phyloP scores from a whole-genome alignment of 345 rosid genomes.

The Garcia nutans region DNA sequence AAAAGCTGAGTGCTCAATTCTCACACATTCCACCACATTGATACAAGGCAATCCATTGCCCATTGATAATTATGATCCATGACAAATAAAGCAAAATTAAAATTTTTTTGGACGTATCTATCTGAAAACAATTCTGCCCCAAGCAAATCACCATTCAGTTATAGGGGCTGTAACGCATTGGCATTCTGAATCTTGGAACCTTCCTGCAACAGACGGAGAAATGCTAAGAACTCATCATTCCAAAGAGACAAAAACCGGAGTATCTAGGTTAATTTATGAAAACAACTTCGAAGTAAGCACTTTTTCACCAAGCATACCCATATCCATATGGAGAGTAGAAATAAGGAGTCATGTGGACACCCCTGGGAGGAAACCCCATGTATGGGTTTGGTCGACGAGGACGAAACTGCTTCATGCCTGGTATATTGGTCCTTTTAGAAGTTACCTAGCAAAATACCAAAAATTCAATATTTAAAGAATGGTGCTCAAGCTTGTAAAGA shows the following conservation, averaged over 20 bases:
- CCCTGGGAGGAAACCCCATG: slow-evolving; percentile 39
- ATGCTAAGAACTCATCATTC: not conserved
- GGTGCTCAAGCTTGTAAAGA: not conserved
- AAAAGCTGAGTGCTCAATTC: not conserved
- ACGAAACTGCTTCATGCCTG: slow-evolving; percentile 76
- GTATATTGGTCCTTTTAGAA: slow-evolving; percentile 62
- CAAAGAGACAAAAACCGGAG: not conserved
- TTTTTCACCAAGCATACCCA: slow-evolving; percentile 40
- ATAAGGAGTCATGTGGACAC: slow-evolving; percentile 44
- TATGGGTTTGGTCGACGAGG: slow-evolving; percentile 52
- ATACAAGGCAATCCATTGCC: slow-evolving; percentile 2
- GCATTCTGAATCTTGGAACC: slow-evolving; percentile 54
- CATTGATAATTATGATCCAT: not conserved
- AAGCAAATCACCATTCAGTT: slow-evolving; percentile 28
- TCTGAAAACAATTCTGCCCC: not conserved
- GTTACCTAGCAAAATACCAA: slow-evolving; percentile 42
- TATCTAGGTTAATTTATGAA: not conserved
- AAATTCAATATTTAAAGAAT: not conserved
- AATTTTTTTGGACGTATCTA: slow-evolving; percentile 1
- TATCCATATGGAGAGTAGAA: slow-evolving; percentile 58
- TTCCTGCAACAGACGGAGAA: slow-evolving; percentile 45
- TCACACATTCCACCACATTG: slow-evolving; percentile 4
- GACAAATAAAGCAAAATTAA: not conserved
- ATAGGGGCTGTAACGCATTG: slow-evolving; percentile 70
- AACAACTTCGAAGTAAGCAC: not conserved